These are phyloP conservation scores for Eucalyptus viminalis DNA, from an alignment of 345 rosid genomes.

Conservation along the genomic window DNA sequence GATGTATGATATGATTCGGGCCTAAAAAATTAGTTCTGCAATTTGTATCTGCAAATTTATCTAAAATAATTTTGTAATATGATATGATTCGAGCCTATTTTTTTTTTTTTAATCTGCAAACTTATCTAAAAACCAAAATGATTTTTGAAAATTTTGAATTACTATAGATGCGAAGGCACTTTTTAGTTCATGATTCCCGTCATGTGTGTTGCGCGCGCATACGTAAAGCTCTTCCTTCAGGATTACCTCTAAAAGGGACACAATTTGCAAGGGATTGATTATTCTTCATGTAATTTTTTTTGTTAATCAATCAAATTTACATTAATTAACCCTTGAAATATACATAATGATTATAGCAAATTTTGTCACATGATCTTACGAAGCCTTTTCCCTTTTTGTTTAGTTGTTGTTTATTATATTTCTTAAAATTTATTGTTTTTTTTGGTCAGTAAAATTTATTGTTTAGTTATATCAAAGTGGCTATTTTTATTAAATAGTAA, in stretches of 20 bases:
- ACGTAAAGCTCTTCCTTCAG: neutral
- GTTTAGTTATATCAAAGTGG: neutral
- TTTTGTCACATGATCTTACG: neutral
- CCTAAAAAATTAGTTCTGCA: neutral
- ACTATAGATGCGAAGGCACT: neutral
- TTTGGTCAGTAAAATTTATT: neutral
- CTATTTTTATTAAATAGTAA: neutral
- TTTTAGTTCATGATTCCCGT: neutral
- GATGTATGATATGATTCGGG: neutral
- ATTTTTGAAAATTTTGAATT: neutral
- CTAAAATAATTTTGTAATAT: neutral
- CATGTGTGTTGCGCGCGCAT: fast-evolving
- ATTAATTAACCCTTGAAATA: neutral
- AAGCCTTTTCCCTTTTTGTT: neutral
- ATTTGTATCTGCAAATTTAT: neutral
- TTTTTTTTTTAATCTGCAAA: neutral
- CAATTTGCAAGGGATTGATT: neutral
- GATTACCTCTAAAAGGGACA: neutral
- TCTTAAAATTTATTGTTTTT: neutral
- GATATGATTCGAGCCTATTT: neutral
- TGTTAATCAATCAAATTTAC: neutral
- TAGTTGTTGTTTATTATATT: neutral
- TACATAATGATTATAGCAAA: neutral
- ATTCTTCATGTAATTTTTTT: neutral
- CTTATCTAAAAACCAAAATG: neutral